These are phyloP conservation scores for Hypoxylon sp. DNA, from an alignment of 2,329 filamentous ascomycete genomes.

Conservation along the genomic window DNA sequence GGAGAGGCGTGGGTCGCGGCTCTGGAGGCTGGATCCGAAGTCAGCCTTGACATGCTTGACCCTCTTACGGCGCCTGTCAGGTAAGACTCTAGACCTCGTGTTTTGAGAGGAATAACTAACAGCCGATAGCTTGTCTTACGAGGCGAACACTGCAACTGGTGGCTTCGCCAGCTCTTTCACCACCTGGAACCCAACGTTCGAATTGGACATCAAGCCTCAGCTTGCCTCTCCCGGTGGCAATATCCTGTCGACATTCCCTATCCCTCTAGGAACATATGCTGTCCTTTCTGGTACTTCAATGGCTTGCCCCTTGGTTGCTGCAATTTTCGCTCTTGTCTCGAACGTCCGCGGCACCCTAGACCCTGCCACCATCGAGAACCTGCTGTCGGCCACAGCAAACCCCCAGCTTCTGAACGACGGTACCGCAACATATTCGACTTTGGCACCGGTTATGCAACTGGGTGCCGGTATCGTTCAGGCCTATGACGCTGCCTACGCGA, in stretches of 20 bases:
- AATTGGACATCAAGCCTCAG: conserved; percentile 68
- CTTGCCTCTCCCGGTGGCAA: conserved; percentile 67
- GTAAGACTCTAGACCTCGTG: conserved; percentile 37
- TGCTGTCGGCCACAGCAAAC: conserved; percentile 63
- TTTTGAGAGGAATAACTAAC: conserved; percentile 30
- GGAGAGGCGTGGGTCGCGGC: conserved; percentile 59
- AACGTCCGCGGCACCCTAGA: conserved; percentile 64
- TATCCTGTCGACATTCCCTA: conserved; percentile 69
- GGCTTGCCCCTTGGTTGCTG: conserved; percentile 68
- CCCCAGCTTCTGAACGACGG: conserved; percentile 63
- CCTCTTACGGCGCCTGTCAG: conserved; percentile 51
- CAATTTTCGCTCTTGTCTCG: conserved; percentile 65
- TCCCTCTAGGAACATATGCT: conserved; percentile 60
- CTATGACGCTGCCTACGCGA: conserved; percentile 67
- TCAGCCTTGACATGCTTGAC: conserved; percentile 60
- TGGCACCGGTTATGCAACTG: conserved; percentile 70
- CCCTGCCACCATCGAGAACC: conserved; percentile 61
- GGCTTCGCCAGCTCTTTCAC: conserved; percentile 66
- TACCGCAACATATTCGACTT: conserved; percentile 50
- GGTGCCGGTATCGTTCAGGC: conserved; percentile 71
- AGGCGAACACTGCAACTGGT: conserved; percentile 58
- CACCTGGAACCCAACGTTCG: conserved; percentile 71
- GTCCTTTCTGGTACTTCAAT: conserved; percentile 70
- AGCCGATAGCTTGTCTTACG: conserved; percentile 50
- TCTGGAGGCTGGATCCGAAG: conserved; percentile 57